Base-by-base conservation (phyloP, 139 green algal genomes). In the Diplosphaera chodatii region DNA sequence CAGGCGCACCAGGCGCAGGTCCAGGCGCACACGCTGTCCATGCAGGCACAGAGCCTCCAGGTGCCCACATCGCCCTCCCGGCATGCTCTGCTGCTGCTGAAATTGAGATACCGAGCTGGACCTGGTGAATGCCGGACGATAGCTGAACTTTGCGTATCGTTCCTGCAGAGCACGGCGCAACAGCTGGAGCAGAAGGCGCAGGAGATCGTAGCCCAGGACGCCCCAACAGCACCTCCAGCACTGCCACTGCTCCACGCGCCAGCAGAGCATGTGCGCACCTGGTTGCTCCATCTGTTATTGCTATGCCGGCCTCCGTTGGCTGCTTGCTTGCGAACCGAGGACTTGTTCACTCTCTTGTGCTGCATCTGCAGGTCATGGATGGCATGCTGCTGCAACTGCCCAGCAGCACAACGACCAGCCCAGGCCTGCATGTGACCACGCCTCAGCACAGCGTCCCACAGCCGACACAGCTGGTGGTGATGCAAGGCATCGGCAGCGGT, bases 1-100 rank as follows among this genome's bases (percentile, higher is more conserved):
- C 79, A 84, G 48, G 83, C 73, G 37, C 74, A 84, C 4, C 55
- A 69, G 27, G 75, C 75, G 28, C 75, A 86, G 31, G 80, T 73
- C 16, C 80, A 88, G 32, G 83, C 83, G 8, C 72, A 83, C 27
- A 69, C 72, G 21, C 64, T 84, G 40, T 68, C 74, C 1, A 63
- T 64, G 21, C 70, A 80, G 37, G 63, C 70, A 25, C 70, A 74
- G 33, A 64, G 74, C 56, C 59, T 69, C 33, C 66, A 63, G 31
- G 29, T 64, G 29, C 41, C 8, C 29, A 25, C 59, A 5, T 59
- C 29, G 10, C 22, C n/a, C n/a, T n/a, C n/a, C n/a, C n/a, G n/a
- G n/a, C n/a, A n/a, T n/a, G n/a, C n/a, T n/a, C n/a, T n/a, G n/a
- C n/a, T n/a, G n/a, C n/a, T n/a, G n/a, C n/a, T n/a, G n/a, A n/a